Conservation (phyloP, 1,284 basidiomycete species). For the Naganishia albida region DNA sequence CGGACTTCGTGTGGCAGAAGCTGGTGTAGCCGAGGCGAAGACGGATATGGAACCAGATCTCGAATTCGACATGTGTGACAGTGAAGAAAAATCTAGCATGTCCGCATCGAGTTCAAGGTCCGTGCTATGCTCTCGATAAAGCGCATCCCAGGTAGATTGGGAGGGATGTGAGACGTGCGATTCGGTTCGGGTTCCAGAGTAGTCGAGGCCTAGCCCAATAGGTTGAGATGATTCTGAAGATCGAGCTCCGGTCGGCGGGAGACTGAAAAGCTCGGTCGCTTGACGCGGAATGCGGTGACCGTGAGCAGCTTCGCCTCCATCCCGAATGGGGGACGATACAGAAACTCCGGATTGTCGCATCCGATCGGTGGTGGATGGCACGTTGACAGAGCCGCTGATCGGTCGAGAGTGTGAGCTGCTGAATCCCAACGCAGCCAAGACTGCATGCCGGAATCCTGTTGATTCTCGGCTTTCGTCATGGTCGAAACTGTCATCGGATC, state of each 20-base stretch:
- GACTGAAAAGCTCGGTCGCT: slow-evolving; percentile 11
- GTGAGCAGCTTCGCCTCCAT: too few relatives aligned
- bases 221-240: neutral
- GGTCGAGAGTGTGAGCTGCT: slow-evolving; percentile 19
- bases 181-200: neutral
- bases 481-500: slow-evolving; percentile 1
- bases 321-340: neutral
- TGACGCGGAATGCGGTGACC: too few relatives aligned
- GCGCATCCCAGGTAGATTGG: slow-evolving; percentile 7
- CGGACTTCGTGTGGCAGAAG: slow-evolving; percentile 11
- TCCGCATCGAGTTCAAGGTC: slow-evolving; percentile 23
- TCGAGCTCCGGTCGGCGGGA: neutral
- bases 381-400: neutral
- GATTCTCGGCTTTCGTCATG: slow-evolving; percentile 11
- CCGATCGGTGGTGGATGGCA: neutral
- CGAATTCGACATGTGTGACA: slow-evolving; percentile 4
- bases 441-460: slow-evolving; percentile 16
- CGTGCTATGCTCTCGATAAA: slow-evolving; percentile 5
- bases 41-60: slow-evolving; percentile 11
- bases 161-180: slow-evolving; percentile 19
- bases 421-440: slow-evolving; percentile 20
- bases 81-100: slow-evolving; percentile 24
- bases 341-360: neutral
- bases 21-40: slow-evolving; percentile 6
- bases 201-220: slow-evolving; percentile 4